Evolutionary conservation across 805 yeast species (phyloP).

Genomic region (Brettanomyces naardenensis): DNA sequence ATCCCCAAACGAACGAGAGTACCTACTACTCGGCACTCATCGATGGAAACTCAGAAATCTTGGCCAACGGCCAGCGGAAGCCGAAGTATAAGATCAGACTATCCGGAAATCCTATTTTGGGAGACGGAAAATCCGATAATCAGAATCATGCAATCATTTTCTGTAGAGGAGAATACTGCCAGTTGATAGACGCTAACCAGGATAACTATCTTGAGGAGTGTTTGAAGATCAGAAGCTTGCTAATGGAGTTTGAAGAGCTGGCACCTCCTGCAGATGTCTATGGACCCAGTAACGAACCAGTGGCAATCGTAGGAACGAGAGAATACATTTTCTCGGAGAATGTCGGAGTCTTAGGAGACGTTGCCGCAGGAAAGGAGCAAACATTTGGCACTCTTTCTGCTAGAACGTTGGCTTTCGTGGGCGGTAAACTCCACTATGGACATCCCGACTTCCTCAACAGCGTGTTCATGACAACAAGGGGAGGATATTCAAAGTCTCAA

Average conservation of each 20-base stretch:
- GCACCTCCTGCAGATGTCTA: slow-evolving; percentile 21
- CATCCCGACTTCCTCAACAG: slow-evolving; percentile 79
- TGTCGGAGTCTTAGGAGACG: slow-evolving; percentile 74
- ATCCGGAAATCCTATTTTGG: slow-evolving; percentile 76
- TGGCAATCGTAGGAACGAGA: slow-evolving; percentile 78
- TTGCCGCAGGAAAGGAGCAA: slow-evolving; percentile 85
- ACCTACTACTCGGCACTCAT: slow-evolving; percentile 56
- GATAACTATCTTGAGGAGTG: slow-evolving; percentile 80
- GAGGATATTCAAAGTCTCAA: slow-evolving; percentile 83
- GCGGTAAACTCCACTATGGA: slow-evolving; percentile 80
- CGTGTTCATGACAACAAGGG: slow-evolving; percentile 74
- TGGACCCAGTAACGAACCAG: slow-evolving; percentile 36
- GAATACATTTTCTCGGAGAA: slow-evolving; percentile 81
- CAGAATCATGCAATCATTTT: slow-evolving; percentile 72
- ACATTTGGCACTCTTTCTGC: slow-evolving; percentile 83
- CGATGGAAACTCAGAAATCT: slow-evolving; percentile 61
- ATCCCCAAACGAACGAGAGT: slow-evolving; percentile 34
- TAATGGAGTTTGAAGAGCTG: slow-evolving; percentile 68
- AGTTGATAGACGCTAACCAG: slow-evolving; percentile 77
- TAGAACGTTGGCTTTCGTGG: slow-evolving; percentile 72
- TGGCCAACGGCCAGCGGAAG: slow-evolving; percentile 47
- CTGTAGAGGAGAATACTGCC: slow-evolving; percentile 75
- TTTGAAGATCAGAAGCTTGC: slow-evolving; percentile 63
- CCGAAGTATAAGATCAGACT: slow-evolving; percentile 59
- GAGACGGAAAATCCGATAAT: slow-evolving; percentile 81